These are phyloP conservation scores for Fusarium hainanense DNA, from an alignment of 2,329 filamentous ascomycete genomes.

Conservation along the genomic window DNA sequence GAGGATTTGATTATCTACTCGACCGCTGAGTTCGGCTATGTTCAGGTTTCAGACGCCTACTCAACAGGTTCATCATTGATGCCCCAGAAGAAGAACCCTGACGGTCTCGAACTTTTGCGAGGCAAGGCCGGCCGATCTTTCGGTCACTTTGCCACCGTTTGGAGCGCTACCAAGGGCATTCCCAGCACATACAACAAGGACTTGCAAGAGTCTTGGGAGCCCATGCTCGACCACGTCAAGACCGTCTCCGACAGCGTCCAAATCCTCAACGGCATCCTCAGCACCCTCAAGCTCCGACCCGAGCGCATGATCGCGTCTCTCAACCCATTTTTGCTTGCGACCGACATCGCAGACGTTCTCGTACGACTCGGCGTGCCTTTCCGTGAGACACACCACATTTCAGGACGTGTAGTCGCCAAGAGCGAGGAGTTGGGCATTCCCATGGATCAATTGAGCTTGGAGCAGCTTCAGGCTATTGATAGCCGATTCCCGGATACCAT, in stretches of 20 bases:
- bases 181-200: slow-evolving; percentile 74
- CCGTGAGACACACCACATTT: slow-evolving; percentile 82
- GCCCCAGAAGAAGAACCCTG: slow-evolving; percentile 41
- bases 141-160: slow-evolving; percentile 19
- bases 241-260: slow-evolving; percentile 78
- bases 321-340: slow-evolving; percentile 76
- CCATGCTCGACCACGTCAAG: slow-evolving; percentile 79
- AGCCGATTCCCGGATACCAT: slow-evolving; percentile 75
- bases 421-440: slow-evolving; percentile 71
- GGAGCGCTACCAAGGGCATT: neutral
- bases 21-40: slow-evolving; percentile 40
- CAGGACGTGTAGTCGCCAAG: slow-evolving; percentile 76
- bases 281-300: slow-evolving; percentile 72
- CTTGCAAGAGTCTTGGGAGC: slow-evolving; percentile 80
- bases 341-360: slow-evolving; percentile 71
- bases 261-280: slow-evolving; percentile 78
- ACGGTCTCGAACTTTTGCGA: slow-evolving; percentile 43
- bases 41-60: slow-evolving; percentile 40
- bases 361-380: slow-evolving; percentile 62
- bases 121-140: slow-evolving; percentile 45
- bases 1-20: slow-evolving; percentile 75
- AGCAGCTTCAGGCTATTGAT: slow-evolving; percentile 76
- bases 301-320: slow-evolving; percentile 78
- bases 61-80: slow-evolving; percentile 25
- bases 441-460: slow-evolving; percentile 75